Evolutionary conservation across 176 grass and related monocot species (phyloP), one percentile per base, ranked within the genome.

Genomic region (Aegilops sharonensis): DNA sequence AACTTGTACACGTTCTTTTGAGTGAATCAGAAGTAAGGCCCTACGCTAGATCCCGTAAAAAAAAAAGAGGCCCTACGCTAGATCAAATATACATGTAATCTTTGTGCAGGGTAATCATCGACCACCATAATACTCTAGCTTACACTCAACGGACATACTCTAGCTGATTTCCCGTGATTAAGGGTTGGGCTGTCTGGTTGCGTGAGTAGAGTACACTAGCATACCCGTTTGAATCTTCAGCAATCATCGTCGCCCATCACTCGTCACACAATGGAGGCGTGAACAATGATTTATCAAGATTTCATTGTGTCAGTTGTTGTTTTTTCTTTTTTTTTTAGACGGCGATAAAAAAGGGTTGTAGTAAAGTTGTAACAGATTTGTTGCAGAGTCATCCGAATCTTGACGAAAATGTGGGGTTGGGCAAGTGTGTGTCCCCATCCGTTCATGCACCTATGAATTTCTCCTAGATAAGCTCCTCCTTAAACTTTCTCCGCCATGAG

Each of bases 11-110:
- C 30, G 83, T 86, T 72, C 84, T 82, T 86, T 12, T 4, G 72
- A 78, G 71, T 78, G 72, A 78, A 78, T 64, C 88, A 9, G 64
- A 86, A 78, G 72, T 63, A 76, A 82, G 27, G 12, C 27, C 29
- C 83, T 54, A 54, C 5, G 4, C 14, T 54, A 13, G 5, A 29
- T 30, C 4, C 4, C 63, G 27, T 3, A 10, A 60, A 81, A 75
- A 75, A 24, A 79, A 27, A 27, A 27, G 27, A 75, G 23, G 13
- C 47, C 20, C 82, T 77, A 78, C 30, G 6, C 1, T 48, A 64
- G n/a, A 65, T 12, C 39, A 36, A 15, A 10, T n/a, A 52, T 15
- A 68, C 2, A 24, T 8, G 36, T 37, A 11, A 30, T 15, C 39
- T 64, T 40, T 70, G 11, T 30, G 11, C 45, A 87, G 62, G 13